Conservation (phyloP, 2,329 filamentous ascomycete species). For the Lasiodiplodia theobromae region DNA sequence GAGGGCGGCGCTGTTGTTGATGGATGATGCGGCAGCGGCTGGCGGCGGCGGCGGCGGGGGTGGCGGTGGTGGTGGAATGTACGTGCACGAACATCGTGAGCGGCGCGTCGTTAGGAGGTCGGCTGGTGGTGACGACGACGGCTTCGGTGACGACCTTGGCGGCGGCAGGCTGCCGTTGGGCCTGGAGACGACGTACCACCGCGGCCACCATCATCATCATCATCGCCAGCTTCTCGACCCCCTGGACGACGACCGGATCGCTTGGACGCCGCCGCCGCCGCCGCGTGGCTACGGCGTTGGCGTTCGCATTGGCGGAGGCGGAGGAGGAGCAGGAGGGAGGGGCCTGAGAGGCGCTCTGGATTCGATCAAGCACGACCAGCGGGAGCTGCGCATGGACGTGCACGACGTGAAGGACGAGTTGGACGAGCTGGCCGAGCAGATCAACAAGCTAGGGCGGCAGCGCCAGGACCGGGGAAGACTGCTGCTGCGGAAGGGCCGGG, state of each 20-base stretch:
- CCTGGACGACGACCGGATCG: background rate
- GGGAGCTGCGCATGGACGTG: slow-evolving; percentile 18
- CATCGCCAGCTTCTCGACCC: background rate
- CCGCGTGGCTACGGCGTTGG: background rate
- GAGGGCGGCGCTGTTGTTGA: background rate
- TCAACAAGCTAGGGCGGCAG: slow-evolving; percentile 9
- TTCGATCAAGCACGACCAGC: slow-evolving; percentile 11
- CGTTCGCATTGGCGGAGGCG: background rate
- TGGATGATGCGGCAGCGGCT: background rate
- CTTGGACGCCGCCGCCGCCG: background rate
- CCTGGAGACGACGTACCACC: background rate
- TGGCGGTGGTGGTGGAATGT: background rate
- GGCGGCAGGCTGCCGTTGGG: background rate
- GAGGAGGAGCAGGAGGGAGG: background rate
- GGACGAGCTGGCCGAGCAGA: slow-evolving; percentile 9
- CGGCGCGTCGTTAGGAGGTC: background rate
- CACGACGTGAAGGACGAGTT: slow-evolving; percentile 12
- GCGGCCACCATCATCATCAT: background rate
- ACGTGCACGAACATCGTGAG: slow-evolving; percentile 12
- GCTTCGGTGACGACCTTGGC: background rate
- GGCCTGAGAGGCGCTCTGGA: slow-evolving; percentile 3
- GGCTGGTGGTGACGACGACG: background rate
- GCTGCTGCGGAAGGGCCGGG: background rate
- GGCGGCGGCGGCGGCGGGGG: background rate
- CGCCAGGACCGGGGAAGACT: background rate